Base-by-base conservation (phyloP, 2,329 filamentous ascomycete genomes). In the Verticillium tricorpus region DNA sequence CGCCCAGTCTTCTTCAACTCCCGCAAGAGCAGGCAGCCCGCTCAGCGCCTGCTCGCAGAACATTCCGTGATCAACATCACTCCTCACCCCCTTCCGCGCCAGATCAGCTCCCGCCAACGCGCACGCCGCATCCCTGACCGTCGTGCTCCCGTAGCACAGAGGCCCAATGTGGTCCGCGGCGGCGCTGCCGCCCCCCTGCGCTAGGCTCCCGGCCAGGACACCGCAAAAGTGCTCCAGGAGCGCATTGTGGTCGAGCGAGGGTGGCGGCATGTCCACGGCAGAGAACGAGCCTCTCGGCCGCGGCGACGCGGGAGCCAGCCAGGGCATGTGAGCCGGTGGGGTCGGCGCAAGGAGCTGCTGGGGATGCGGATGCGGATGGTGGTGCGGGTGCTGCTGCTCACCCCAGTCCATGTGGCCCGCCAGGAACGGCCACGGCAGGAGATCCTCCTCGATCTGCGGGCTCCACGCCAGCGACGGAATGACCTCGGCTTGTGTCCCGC, bases 81-180 rank as follows among this genome's bases (percentile, higher is more conserved):
- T 59, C 8, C 60, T 60, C 5, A 60, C 31, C 3, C 64, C 64
- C 2, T 45, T 19, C 11, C 64, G 64, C 31, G 60, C 60, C 19
- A 61, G 62, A 39, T 65, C 62, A 5, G 60, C 64, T 17, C 64
- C 62, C 5, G 64, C 64, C 35, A 65, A 8, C 7, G 64, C 64
- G 9, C 60, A 65, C 22, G 64, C 64, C 12, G 62, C 64, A 45
- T 31, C 60, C 25, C 64, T 58, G 12, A 64, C 64, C n/a, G 57
- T 60, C 5, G 60, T 60, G 28, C 64, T 65, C 14, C 58, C 60
- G 14, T 62, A 61, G 4, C 56, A 61, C 22, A 65, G 40, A 5
- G 64, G 57, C 4, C 60, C 32, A 17, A 65, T 60, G 28, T 64
- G 58, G 15, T 61, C 58, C 40, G 55, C 57, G 8, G 61, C 62